Evolutionary conservation across 2,329 filamentous ascomycete species (phyloP), one percentile per base, ranked within the genome.

Genomic region (Apiospora arundinis): DNA sequence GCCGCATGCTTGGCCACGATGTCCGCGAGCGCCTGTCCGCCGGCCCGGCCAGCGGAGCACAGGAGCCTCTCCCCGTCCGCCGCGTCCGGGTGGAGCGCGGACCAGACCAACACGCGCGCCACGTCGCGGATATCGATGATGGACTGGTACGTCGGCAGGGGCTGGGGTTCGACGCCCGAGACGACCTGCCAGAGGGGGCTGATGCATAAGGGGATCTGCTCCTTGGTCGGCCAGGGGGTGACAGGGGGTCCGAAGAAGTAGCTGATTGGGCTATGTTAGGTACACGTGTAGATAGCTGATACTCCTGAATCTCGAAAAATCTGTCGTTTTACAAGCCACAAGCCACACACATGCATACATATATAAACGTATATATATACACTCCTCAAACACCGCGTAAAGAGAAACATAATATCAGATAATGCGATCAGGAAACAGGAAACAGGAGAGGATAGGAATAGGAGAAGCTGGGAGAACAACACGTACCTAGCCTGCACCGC

Each of bases 181-280:
- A 79, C 68, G 0, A 77, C 70, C 11, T 74, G 74, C 75, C 74
- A 76, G 56, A 77, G 69, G 60, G 71, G 69, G 67, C 52, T 74
- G 23, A 75, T 71, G 12, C 75, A 76, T 42, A 74, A 75, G 0
- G 76, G 74, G 42, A 79, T 74, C 23, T 75, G 68, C 32, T 73
- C 73, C 12, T 70, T 45, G 5, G 71, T 73, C 70, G 74, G 71
- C 77, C 77, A 78, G 7, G 77, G 76, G 11, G 76, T 73, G 1
- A 79, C 69, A 2, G 78, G 77, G 4, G 74, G 73, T 2, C 78
- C 78, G 46, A 77, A 75, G 68, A 77, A 75, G 66, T 77, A 79
- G 12, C 77, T 79, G 21, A 67, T 25, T 14, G 14, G 9, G 48
- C 6, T 32, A n/a, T 32, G n/a, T 16, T 67, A 18, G 25, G 23